These are phyloP conservation scores for Parmelia sp. DNA, from an alignment of 495 filamentous ascomycete genomes.

Conservation along the genomic window DNA sequence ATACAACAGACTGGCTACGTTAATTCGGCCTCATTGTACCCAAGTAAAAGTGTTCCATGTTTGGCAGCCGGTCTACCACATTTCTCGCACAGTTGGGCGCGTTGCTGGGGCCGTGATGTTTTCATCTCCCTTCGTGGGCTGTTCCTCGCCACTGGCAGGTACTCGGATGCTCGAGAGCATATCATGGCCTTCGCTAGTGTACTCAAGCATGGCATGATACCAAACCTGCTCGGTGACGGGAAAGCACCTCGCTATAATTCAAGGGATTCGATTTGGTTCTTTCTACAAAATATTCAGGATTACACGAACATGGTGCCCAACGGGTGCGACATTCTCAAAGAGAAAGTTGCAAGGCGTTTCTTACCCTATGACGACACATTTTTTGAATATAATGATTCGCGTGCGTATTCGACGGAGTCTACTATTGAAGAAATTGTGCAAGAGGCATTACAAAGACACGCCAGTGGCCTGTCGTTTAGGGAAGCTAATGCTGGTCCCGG, in stretches of 20 bases:
- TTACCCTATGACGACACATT: conserved; percentile 91
- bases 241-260: conserved; percentile 94
- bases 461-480: conserved; percentile 77
- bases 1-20: conserved; percentile 82
- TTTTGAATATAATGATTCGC: conserved; percentile 71
- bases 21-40: conserved; percentile 84
- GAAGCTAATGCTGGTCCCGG: conserved; percentile 88
- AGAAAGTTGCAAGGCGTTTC: conserved; percentile 78
- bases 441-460: conserved; percentile 87
- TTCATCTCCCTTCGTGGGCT: conserved; percentile 93
- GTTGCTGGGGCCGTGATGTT: conserved; percentile 95
- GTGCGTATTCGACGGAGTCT: conserved; percentile 77
- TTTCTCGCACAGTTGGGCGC: conserved; percentile 88
- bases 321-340: conserved; percentile 66
- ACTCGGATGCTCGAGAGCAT: conserved; percentile 82
- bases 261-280: conserved; percentile 95
- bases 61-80: conserved; percentile 93
- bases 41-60: conserved; percentile 72
- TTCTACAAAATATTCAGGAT: conserved; percentile 89
- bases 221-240: conserved; percentile 83
- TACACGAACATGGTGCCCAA: conserved; percentile 78
- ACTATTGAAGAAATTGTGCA: conserved; percentile 85
- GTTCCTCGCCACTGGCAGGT: conserved; percentile 81
- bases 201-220: conserved; percentile 97
- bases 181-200: conserved; percentile 95